Evolutionary conservation across 495 filamentous ascomycete genomes (phyloP).

Genomic region (Daldinia grandis): DNA sequence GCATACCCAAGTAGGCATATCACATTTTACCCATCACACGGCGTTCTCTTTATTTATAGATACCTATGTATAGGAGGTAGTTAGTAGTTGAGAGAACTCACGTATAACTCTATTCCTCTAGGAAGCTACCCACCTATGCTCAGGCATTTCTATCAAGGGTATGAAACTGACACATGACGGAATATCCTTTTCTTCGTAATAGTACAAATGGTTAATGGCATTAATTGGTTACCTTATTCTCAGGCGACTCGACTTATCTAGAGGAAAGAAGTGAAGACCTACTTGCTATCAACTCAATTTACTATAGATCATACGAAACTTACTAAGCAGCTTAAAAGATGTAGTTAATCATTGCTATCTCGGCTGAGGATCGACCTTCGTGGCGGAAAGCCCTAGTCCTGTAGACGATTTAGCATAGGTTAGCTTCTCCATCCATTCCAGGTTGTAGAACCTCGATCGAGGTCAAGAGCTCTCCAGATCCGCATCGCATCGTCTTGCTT

Average conservation of each 20-base stretch:
- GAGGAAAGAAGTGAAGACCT: not conserved
- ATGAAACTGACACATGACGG: not conserved
- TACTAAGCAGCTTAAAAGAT: not conserved
- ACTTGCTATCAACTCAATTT: not conserved
- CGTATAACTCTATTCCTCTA: not conserved
- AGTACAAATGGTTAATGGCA: no score
- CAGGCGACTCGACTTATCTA: not conserved
- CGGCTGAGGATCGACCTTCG: not conserved
- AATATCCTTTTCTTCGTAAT: not conserved
- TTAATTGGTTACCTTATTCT: not conserved
- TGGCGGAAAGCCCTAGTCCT: not conserved
- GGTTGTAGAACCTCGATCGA: slow-evolving; percentile 36
- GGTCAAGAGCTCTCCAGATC: not conserved
- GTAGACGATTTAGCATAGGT: not conserved
- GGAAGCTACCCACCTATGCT: not conserved
- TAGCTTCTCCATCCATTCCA: not conserved
- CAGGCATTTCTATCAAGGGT: not conserved
- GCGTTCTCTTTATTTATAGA: not conserved
- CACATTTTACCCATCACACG: not conserved
- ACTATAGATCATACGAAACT: not conserved
- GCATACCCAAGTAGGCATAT: not conserved
- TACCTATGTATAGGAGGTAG: not conserved
- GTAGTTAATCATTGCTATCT: not conserved
- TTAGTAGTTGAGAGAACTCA: not conserved
- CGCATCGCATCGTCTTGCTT: slow-evolving; percentile 23